Evolutionary conservation across 768 basidiomycete species (phyloP), one percentile per base, ranked within the genome.

Genomic region (Dictyophora rubrovolvata): DNA sequence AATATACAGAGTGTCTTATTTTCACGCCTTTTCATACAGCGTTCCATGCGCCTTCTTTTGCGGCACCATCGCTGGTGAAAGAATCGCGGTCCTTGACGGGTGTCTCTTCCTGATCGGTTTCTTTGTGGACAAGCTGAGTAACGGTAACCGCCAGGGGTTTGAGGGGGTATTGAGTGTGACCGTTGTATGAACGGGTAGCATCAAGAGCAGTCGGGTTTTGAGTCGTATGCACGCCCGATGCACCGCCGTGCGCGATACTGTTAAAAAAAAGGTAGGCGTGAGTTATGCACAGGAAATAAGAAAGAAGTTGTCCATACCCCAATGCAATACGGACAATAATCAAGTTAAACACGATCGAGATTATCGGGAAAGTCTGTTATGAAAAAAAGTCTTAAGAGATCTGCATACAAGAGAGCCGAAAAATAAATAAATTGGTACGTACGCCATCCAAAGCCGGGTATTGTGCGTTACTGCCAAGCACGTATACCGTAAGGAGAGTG

Each of bases 291-390:
- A n/a, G 5, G 21, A 9, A 35, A 55, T 1, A 4, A 42, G 20
- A 18, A 56, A 8, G 6, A n/a, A 48, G 16, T 2, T 9, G 17
- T n/a, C n/a, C 55, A 20, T 48, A 56, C 55, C 57, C 57, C 9
- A 59, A 23, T 1, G 57, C 74, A 48, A 74, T 68, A 23, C 73
- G 72, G 49, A 74, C 70, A 54, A 74, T 75, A 62, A 75, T 70
- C 62, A 75, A 65, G 20, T 72, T 72, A 63, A 75, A 75, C 0
- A 73, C 73, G 36, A 71, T 66, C 53, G 70, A 72, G 55, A 75
- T 75, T 56, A 74, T 71, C 17, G 72, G 74, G 8, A 68, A 69
- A 49, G 71, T 64, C 73, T 74, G 55, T 42, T 5, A 14, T 42
- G 42, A 42, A 23, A 34, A 53, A 6, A 33, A 1, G 20, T 36